Evolutionary conservation across 306 rosid genomes (phyloP).

Genomic region (Neltuma alba): DNA sequence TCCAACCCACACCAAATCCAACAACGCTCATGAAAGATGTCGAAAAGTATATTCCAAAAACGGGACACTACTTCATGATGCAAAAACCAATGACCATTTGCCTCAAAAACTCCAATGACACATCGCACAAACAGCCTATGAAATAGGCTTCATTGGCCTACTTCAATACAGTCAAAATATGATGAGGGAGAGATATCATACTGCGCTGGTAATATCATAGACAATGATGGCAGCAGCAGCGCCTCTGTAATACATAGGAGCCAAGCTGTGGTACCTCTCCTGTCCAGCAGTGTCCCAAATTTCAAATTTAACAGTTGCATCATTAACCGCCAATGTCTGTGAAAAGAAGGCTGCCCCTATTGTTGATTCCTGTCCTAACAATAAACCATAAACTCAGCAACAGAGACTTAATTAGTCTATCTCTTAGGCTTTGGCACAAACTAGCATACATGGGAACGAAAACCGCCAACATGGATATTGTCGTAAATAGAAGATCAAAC

Average conservation of each 20-base stretch:
- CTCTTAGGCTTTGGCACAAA: constrained; percentile 17
- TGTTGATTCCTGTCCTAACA: constrained; percentile 58
- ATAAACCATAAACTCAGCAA: constrained; percentile 29
- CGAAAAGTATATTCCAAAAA: not conserved
- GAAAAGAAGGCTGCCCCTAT: constrained; percentile 72
- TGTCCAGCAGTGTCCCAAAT: constrained; percentile 74
- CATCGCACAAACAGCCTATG: not conserved
- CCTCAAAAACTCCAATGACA: not conserved
- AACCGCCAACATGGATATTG: constrained; percentile 4
- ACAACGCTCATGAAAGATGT: constrained; percentile 10
- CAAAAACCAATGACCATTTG: not conserved
- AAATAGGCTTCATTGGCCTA: not conserved
- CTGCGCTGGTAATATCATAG: constrained; percentile 61
- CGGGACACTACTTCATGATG: not conserved
- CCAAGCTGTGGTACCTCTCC: constrained; percentile 70
- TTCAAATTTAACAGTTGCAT: constrained; percentile 62
- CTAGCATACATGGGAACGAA: constrained; percentile 29
- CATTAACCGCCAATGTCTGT: constrained; percentile 65
- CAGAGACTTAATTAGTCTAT: not conserved
- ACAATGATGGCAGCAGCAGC: constrained; percentile 72
- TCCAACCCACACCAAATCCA: constrained; percentile 18
- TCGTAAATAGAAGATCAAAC: not conserved
- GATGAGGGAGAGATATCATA: constrained; percentile 39
- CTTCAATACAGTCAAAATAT: constrained; percentile 19
- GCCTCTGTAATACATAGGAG: constrained; percentile 76